Evolutionary conservation across 2,329 filamentous ascomycete species (phyloP), one percentile per base, ranked within the genome.

Genomic region (Trichophyton equinum): DNA sequence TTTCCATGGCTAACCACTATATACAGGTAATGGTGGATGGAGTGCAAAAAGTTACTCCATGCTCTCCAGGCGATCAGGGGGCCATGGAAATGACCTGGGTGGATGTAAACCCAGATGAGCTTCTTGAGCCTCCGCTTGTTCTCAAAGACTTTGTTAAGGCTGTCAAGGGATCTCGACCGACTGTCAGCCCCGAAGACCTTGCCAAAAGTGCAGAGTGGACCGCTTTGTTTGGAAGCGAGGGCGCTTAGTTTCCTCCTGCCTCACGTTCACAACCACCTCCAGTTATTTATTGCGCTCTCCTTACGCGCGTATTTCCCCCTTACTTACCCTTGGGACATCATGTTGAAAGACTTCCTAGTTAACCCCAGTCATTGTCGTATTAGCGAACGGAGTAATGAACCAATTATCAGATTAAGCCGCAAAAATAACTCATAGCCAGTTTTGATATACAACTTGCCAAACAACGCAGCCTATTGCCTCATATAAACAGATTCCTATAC

Each of bases 71-170:
- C 44, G 92, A 96, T 67, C 75, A 80, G 0, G 87, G 89, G 13
- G 92, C 91, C 18, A 83, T 85, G 66, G 94, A 99, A 74, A 96
- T 97, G 90, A 89, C 85, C 1, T 97, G 94, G 85, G 89, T 90
- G 68, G 85, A 91, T 63, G 81, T 99, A 18, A 86, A 91, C 56
- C 85, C 88, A 5, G 91, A 96, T 0, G 81, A 88, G 68, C 81
- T 99, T 0, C 81, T 94, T 7, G 91, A 96, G 69, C 95, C 94
- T 0, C 82, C 90, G 0, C 85, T 99, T 22, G 82, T 86, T 65
- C 81, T 95, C 61, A 95, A 95, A 73, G 94, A 99, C 74, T 97
- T 99, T 71, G 81, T 95, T 71, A 90, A 92, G 73, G 92, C 94
- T 1, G 87, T 99, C 69, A 91, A 90, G 70, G 85, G 86, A 55